phyloP scores from a whole-genome alignment of 2,329 filamentous ascomycete genomes.

The Aspergillus piperis region DNA sequence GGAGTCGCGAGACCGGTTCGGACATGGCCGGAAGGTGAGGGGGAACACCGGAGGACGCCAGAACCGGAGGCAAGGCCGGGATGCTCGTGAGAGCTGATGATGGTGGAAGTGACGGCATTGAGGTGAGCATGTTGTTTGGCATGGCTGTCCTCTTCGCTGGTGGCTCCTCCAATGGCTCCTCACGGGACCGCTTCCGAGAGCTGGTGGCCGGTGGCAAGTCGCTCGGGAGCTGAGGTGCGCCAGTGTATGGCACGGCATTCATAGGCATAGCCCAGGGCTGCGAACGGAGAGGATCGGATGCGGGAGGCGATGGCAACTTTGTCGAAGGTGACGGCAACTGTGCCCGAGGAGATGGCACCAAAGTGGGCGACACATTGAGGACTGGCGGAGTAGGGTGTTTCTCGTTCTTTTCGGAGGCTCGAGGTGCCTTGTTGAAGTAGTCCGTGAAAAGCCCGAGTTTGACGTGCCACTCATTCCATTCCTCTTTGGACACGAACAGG shows the following conservation, averaged over 20 bases:
- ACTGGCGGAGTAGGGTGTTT: constrained; percentile 31
- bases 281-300: constrained; percentile 31
- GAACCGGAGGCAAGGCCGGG: constrained; percentile 37
- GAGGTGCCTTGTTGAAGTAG: constrained; percentile 73
- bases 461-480: constrained; percentile 86
- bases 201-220: constrained; percentile 25
- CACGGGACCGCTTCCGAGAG: constrained; percentile 61
- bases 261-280: constrained; percentile 33
- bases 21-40: constrained; percentile 33
- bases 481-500: constrained; percentile 77
- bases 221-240: constrained; percentile 26
- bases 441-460: constrained; percentile 80
- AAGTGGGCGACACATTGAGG: constrained; percentile 39
- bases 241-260: constrained; percentile 26
- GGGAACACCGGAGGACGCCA: constrained; percentile 37
- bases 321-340: constrained; percentile 35
- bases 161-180: constrained; percentile 57
- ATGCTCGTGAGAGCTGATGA: constrained; percentile 27
- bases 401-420: constrained; percentile 44
- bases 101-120: constrained; percentile 29
- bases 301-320: constrained; percentile 45
- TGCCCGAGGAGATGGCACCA: constrained; percentile 34
- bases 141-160: constrained; percentile 54
- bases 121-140: constrained; percentile 25
- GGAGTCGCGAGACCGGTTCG: constrained; percentile 57